These are phyloP conservation scores for Chrysopogon serrulatus DNA, from an alignment of 176 grass and related monocot species.

Conservation along the genomic window DNA sequence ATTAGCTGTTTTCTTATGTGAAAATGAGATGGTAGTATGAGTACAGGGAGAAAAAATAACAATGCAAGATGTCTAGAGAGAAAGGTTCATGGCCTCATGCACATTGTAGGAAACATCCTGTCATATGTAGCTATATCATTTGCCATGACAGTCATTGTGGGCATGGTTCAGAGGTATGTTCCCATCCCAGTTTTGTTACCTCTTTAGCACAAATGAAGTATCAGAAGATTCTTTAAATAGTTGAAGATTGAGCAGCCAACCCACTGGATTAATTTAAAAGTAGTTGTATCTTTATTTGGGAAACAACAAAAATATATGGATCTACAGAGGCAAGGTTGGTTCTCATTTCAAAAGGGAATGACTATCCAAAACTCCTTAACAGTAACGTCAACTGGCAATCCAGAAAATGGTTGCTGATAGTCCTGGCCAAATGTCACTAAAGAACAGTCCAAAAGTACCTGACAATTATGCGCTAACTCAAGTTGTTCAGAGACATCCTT, in stretches of 20 bases:
- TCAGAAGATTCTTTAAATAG: not conserved
- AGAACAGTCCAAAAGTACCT: slow-evolving; percentile 28
- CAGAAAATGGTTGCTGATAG: not conserved
- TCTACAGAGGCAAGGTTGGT: not conserved
- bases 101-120: not conserved
- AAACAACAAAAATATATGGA: no score
- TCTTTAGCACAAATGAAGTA: not conserved
- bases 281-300: no score
- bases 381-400: not conserved
- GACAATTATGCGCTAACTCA: slow-evolving; percentile 69
- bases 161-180: not conserved
- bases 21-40: not conserved
- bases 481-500: slow-evolving; percentile 93
- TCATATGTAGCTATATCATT: not conserved
- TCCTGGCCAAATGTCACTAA: not conserved
- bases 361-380: not conserved
- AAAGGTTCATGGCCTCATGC: not conserved
- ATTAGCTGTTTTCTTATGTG: slow-evolving; percentile 9
- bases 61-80: not conserved
- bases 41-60: not conserved
- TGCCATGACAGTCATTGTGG: not conserved
- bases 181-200: not conserved
- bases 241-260: not conserved
- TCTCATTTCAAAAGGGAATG: not conserved
- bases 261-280: not conserved